phyloP scores from a whole-genome alignment of 768 basidiomycete genomes.

The Pulveroboletus ravenelii region DNA sequence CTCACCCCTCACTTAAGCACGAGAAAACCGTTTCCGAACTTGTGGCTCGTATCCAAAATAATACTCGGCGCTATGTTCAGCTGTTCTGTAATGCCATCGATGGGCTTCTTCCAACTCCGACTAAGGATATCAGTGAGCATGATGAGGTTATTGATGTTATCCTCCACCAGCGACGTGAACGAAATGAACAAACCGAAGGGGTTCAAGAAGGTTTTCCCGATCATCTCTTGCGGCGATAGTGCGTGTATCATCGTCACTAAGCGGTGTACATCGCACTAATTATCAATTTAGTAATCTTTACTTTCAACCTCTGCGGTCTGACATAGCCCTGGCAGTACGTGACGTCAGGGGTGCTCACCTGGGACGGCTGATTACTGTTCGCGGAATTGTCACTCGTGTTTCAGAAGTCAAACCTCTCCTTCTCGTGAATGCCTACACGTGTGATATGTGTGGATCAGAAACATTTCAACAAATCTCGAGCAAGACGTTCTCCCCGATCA shows the following conservation, averaged over 20 bases:
- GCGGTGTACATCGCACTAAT: not conserved
- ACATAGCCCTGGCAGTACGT: slow-evolving; percentile 81
- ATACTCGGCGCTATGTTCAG: slow-evolving; percentile 84
- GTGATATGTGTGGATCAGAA: slow-evolving; percentile 96
- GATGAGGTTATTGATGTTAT: slow-evolving; percentile 98
- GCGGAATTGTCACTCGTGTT: slow-evolving; percentile 96
- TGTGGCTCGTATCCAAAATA: slow-evolving; percentile 72
- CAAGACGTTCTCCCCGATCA: slow-evolving; percentile 85
- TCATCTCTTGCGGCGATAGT: slow-evolving; percentile 94
- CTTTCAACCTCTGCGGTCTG: slow-evolving; percentile 80
- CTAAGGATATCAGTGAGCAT: slow-evolving; percentile 83
- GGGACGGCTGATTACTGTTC: slow-evolving; percentile 92
- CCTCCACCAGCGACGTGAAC: slow-evolving; percentile 85
- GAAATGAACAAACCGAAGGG: slow-evolving; percentile 77
- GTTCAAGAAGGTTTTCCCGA: slow-evolving; percentile 80
- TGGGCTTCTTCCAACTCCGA: slow-evolving; percentile 81
- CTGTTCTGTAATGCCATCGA: slow-evolving; percentile 91
- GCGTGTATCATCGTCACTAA: slow-evolving; percentile 34
- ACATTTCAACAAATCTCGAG: slow-evolving; percentile 96
- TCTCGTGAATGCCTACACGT: slow-evolving; percentile 96
- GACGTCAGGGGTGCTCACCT: slow-evolving; percentile 82
- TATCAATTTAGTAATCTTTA: slow-evolving; percentile 74
- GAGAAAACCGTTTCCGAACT: slow-evolving; percentile 69
- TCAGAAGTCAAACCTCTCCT: slow-evolving; percentile 98
- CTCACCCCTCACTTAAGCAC: slow-evolving; percentile 40